Evolutionary conservation across 2,329 filamentous ascomycete genomes (phyloP), one percentile per base, ranked within the genome.

Genomic region (Beauveria asiatica): DNA sequence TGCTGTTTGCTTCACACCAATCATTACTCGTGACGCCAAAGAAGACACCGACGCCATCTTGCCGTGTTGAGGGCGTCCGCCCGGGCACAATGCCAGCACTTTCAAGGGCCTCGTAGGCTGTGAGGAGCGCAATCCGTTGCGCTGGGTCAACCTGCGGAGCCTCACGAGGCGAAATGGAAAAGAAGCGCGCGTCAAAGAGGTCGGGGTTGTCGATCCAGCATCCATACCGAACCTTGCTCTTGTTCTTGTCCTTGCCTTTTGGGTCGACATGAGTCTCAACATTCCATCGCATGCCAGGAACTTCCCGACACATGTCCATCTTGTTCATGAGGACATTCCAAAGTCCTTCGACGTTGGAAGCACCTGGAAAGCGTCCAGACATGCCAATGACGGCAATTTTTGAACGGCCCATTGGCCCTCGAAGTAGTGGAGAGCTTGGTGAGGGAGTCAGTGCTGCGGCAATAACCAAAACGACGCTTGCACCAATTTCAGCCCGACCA

Each of bases 151-250:
- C 87, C 67, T 89, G 85, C 49, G 81, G 80, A 23, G 88, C 88
- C 72, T 92, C 88, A 65, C 85, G 81, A 5, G 88, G 87, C 51
- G 87, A 90, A 81, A 92, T 90, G 70, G 89, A 89, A 79, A 91
- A 91, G 75, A 92, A 90, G 1, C 82, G 77, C 10, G 86, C 82
- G 67, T 92, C 88, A 67, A 91, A 91, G 27, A 86, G 76, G 62
- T 85, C 86, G 1, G 87, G 86, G 86, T 73, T 87, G 45, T 49
- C 45, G 23, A 49, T 49, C 45, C 45, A 49, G 45, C 45, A 49
- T 16, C 45, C 45, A 16, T n/a, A 49, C 10, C 45, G 45, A 49
- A 49, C 45, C 6, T 49, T 49, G 45, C 45, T 49, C 45, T 16
- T 88, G 69, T 82, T 83, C 57, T 76, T 79, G 6, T 8, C 19